Evolutionary conservation across 2,329 filamentous ascomycete species (phyloP).

Genomic region (Penicillium griseofulvum): DNA sequence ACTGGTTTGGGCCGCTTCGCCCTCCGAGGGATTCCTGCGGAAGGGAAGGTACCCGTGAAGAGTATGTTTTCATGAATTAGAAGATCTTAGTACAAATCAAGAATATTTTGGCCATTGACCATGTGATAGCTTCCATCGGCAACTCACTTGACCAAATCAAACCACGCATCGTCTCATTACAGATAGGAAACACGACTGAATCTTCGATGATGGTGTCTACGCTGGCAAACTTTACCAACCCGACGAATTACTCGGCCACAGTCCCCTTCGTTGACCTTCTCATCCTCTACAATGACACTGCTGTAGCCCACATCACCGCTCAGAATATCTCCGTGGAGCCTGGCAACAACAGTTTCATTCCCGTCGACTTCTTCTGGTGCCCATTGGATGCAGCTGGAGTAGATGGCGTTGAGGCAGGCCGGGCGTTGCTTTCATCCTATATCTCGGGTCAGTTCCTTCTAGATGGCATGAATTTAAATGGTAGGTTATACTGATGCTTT

Average conservation of each 20-base stretch:
- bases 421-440: slow-evolving; percentile 77
- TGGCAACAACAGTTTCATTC: slow-evolving; percentile 70
- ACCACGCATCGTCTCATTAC: slow-evolving; percentile 68
- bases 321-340: slow-evolving; percentile 61
- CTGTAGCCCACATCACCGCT: slow-evolving; percentile 72
- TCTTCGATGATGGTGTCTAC: slow-evolving; percentile 70
- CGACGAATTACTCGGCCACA: slow-evolving; percentile 76
- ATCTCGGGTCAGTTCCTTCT: slow-evolving; percentile 61
- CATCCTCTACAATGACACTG: slow-evolving; percentile 68
- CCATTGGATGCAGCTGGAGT: slow-evolving; percentile 62
- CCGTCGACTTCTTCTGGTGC: slow-evolving; percentile 71
- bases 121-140: slow-evolving; percentile 56
- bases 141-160: slow-evolving; percentile 52
- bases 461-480: background rate
- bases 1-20: slow-evolving; percentile 79
- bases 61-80: slow-evolving; percentile 62
- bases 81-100: slow-evolving; percentile 21
- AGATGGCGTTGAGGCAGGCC: slow-evolving; percentile 61
- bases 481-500: slow-evolving; percentile 7
- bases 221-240: slow-evolving; percentile 80
- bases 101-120: slow-evolving; percentile 21
- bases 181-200: slow-evolving; percentile 68
- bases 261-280: slow-evolving; percentile 80
- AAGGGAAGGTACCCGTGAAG: slow-evolving; percentile 86
- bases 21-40: slow-evolving; percentile 76